phyloP scores from a whole-genome alignment of 768 basidiomycete genomes.

The Serendipita sp. region DNA sequence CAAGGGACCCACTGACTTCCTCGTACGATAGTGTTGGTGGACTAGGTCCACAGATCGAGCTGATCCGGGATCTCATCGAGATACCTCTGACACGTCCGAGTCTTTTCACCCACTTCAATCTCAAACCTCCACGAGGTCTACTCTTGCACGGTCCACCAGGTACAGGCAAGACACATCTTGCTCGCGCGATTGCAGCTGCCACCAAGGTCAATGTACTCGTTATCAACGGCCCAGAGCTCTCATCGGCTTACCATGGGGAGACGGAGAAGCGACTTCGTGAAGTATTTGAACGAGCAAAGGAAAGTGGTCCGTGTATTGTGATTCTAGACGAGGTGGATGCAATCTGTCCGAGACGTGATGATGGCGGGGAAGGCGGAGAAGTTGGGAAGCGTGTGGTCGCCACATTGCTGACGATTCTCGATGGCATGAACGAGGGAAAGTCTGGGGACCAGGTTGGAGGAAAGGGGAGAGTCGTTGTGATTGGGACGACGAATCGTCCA shows the following conservation, averaged over 20 bases:
- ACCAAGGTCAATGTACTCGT: conserved; percentile 78
- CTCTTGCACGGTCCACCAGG: conserved; percentile 92
- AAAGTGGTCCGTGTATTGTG: conserved; percentile 77
- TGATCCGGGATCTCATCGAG: conserved; percentile 74
- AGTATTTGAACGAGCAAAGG: conserved; percentile 73
- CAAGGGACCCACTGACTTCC: background rate
- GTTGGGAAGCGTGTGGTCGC: conserved; percentile 95
- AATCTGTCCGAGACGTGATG: conserved; percentile 78
- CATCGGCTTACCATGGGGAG: conserved; percentile 93
- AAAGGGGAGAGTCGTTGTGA: conserved; percentile 63
- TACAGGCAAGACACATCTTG: conserved; percentile 94
- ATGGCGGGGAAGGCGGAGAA: conserved; percentile 68
- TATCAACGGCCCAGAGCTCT: conserved; percentile 90
- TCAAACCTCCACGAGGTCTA: conserved; percentile 95
- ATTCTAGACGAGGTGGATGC: conserved; percentile 96
- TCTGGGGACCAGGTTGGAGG: conserved; percentile 13
- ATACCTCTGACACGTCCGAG: conserved; percentile 73
- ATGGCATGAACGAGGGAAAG: conserved; percentile 43
- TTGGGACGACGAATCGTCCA: conserved; percentile 90
- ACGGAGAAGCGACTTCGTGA: conserved; percentile 82
- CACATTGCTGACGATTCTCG: conserved; percentile 84
- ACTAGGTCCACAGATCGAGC: conserved; percentile 68
- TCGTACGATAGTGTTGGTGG: conserved; percentile 84
- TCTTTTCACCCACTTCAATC: conserved; percentile 63
- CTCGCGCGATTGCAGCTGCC: conserved; percentile 82